A percentile compares a stretch with the other conserved stretches of the same genome.
Evolutionary conservation across 148 eudicot species (phyloP).

Genomic region (Cornus kousa): DNA sequence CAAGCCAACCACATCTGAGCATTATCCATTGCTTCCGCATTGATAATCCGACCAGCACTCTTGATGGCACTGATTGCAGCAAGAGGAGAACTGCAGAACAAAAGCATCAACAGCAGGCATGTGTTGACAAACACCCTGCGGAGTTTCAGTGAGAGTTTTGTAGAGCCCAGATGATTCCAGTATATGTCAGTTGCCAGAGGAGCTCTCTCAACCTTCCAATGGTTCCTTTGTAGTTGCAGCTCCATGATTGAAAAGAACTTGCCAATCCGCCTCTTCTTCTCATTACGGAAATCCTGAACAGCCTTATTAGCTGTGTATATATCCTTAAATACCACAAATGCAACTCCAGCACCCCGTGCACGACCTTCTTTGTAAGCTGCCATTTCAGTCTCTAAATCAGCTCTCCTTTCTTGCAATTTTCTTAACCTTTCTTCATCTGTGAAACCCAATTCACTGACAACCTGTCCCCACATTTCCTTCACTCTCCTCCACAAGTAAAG

Average conservation of each 20-base stretch:
- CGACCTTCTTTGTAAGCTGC: conserved; percentile 84
- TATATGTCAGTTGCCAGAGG: conserved; percentile 92
- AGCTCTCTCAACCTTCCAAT: conserved; percentile 95
- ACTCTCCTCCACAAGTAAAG: conserved; percentile 39
- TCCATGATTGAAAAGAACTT: conserved; percentile 83
- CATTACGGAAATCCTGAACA: conserved; percentile 72
- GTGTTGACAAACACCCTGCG: conserved; percentile 79
- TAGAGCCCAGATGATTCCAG: conserved; percentile 90
- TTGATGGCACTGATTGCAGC: conserved; percentile 83
- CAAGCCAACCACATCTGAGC: conserved; percentile 90
- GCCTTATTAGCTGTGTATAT: conserved; percentile 80
- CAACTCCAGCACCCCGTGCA: conserved; percentile 91
- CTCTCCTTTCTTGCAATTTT: conserved; percentile 81
- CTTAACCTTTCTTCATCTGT: conserved; percentile 71
- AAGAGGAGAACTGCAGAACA: conserved; percentile 92
- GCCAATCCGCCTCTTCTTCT: conserved; percentile 68
- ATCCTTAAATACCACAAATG: conserved; percentile 94
- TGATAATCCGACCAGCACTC: conserved; percentile 82
- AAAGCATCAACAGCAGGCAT: conserved; percentile 72
- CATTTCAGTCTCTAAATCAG: conserved; percentile 87
- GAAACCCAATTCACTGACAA: conserved; percentile 48
- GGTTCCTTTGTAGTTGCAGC: conserved; percentile 86
- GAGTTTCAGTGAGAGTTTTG: conserved; percentile 63
- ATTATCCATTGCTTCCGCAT: conserved; percentile 94
- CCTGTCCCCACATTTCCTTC: conserved; percentile 40